Base-by-base conservation (phyloP, 2,329 filamentous ascomycete genomes). In the Microsporum audouinii region DNA sequence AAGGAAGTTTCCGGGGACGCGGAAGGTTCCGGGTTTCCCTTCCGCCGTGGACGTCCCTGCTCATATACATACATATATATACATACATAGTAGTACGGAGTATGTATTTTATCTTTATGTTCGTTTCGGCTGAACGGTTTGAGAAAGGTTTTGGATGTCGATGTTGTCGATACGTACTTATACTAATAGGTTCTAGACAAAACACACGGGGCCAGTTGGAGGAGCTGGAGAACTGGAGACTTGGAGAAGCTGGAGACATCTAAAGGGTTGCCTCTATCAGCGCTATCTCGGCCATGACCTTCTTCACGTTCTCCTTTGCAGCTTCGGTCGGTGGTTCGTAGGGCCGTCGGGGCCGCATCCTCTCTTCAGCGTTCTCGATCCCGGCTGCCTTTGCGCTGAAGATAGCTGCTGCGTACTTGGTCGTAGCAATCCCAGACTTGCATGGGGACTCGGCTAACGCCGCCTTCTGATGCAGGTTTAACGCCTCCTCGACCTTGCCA, bases 371-470 rank as follows among this genome's bases (percentile, higher is more conserved):
- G 1, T 78, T 79, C 62, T 82, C 78, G 41, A 88, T 81, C 0
- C 83, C 84, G 0, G 85, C 85, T 58, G 73, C 71, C 61, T 72
- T 78, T 1, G 84, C 86, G 38, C 82, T 82, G 65, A 80, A 83
- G 36, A 84, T 72, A 2, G 82, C 79, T 0, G 83, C 84, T 0
- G 85, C 86, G 68, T 86, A 88, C 73, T 89, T 88, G n/a, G 82
- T 83, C 1, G 79, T 78, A 6, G 84, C 84, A 66, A 88, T 86
- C 4, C 86, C 86, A 8, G 79, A 78, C 72, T 88, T 88, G 67
- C 81, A 82, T 0, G 82, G 80, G 61, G 80, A 81, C 71, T 89
- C 86, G 0, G 85, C 85, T 58, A 88, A 72, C 5, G 85, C 84
- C 0, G 84, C 82, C 69, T 80, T 80, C 61, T 78, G 74, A 66